A percentile compares a stretch with the other conserved stretches of the same genome.
phyloP scores from a whole-genome alignment of 148 eudicot genomes.

The Spergularia marina region DNA sequence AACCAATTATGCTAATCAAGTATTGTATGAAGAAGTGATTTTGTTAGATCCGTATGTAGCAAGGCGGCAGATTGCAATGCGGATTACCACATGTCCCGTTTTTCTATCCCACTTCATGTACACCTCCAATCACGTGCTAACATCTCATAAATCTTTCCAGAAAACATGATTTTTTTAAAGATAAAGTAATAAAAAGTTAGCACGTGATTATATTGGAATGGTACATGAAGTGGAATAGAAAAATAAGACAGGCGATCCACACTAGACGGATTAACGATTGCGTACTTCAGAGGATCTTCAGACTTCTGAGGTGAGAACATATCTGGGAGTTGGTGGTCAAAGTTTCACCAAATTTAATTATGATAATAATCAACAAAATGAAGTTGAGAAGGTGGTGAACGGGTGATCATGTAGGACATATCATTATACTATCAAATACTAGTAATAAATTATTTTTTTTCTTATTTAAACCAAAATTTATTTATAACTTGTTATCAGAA shows the following conservation, averaged over 20 bases:
- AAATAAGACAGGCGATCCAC: too few species aligned
- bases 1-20: background rate
- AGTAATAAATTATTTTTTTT: background rate
- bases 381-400: background rate
- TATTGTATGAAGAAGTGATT: background rate
- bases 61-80: background rate
- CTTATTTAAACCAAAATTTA: background rate
- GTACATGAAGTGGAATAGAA: too few species aligned
- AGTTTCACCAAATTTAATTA: background rate
- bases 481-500: background rate
- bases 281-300: background rate
- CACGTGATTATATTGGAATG: too few species aligned
- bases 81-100: too few species aligned
- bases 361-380: background rate
- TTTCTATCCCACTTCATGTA: too few species aligned
- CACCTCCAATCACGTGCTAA: too few species aligned
- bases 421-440: too few species aligned
- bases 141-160: too few species aligned
- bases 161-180: too few species aligned
- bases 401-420: background rate
- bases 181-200: too few species aligned
- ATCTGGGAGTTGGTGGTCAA: slow-evolving; percentile 1
- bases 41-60: too few species aligned
- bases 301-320: background rate
- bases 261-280: background rate